Evolutionary conservation across 1,284 basidiomycete genomes (phyloP), one percentile per base, ranked within the genome.

Genomic region (Coniferiporia weirii): DNA sequence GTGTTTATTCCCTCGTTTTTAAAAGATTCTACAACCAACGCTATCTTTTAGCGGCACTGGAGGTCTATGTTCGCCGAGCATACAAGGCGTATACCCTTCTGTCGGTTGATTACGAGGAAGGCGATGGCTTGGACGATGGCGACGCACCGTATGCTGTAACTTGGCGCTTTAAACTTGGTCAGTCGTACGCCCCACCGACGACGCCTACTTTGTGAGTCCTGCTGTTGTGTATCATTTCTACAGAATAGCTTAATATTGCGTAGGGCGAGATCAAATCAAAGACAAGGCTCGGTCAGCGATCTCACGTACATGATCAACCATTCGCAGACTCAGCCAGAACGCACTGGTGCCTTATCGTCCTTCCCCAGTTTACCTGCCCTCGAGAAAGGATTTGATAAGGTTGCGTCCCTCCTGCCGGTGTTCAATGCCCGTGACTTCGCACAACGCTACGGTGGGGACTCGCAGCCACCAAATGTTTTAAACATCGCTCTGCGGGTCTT

Each of bases 71-170:
- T 58, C 87, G 95, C 57, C 91, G 94, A 63, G 95, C 94, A 7
- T 99, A 99, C 77, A 89, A 92, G 66, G 95, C 95, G 13, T 99
- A 99, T 76, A 91, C 87, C 50, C 76, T 99, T 51, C 78, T 97
- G 60, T 91, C 92, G 48, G 83, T 99, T 64, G 95, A 98, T 72
- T 96, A 96, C 70, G 93, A 96, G 68, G 91, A 93, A 68, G 93
- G 91, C 8, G 89, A 94, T 68, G 79, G 80, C 22, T 68, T 82
- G 35, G 90, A 92, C 65, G 88, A 93, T 65, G 89, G 87, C 22
- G 89, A 91, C 60, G 78, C 81, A 46, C 93, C 93, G 7, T 83
- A 84, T 64, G 83, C 90, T 56, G 80, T 96, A 34, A 93, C 86
- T 19, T 98, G 95, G 95, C 83, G 91, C 52, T 98, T 98, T 82